Conservation (phyloP, 495 filamentous ascomycete species). For the Hamigera avellanea region DNA sequence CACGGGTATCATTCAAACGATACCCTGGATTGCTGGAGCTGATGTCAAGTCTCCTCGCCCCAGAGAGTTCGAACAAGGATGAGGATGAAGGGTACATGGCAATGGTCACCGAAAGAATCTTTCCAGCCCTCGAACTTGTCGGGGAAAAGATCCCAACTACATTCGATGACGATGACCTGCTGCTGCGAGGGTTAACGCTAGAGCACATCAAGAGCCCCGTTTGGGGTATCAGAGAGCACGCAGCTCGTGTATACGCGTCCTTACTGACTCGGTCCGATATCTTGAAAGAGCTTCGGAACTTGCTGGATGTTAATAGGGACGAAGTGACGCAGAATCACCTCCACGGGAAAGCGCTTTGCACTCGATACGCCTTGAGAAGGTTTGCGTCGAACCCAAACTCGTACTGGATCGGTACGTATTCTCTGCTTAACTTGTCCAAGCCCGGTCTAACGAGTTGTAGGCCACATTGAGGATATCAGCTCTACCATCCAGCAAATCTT, state of each 20-base stretch:
- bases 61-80: slow-evolving; percentile 23
- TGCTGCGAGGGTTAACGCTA: slow-evolving; percentile 23
- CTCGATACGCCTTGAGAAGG: slow-evolving; percentile 36
- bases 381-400: slow-evolving; percentile 19
- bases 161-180: slow-evolving; percentile 18
- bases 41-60: slow-evolving; percentile 51
- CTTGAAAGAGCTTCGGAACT: slow-evolving; percentile 28
- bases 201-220: slow-evolving; percentile 52
- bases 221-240: slow-evolving; percentile 87
- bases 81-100: slow-evolving; percentile 29
- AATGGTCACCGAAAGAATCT: slow-evolving; percentile 54
- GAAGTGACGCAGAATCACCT: slow-evolving; percentile 42
- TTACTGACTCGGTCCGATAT: slow-evolving; percentile 45
- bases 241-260: slow-evolving; percentile 67
- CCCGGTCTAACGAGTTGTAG: slow-evolving; percentile 8
- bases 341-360: slow-evolving; percentile 49
- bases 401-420: slow-evolving; percentile 25
- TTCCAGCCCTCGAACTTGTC: slow-evolving; percentile 80
- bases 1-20: slow-evolving; percentile 41
- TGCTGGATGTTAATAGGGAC: slow-evolving; percentile 29
- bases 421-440: background rate
- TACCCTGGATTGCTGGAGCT: slow-evolving; percentile 61
- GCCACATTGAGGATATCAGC: slow-evolving; percentile 16
- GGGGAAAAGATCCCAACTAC: slow-evolving; percentile 34
- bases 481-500: slow-evolving; percentile 17